These are phyloP conservation scores for Phialocephala subalpina DNA, from an alignment of 2,329 filamentous ascomycete genomes.

Conservation along the genomic window DNA sequence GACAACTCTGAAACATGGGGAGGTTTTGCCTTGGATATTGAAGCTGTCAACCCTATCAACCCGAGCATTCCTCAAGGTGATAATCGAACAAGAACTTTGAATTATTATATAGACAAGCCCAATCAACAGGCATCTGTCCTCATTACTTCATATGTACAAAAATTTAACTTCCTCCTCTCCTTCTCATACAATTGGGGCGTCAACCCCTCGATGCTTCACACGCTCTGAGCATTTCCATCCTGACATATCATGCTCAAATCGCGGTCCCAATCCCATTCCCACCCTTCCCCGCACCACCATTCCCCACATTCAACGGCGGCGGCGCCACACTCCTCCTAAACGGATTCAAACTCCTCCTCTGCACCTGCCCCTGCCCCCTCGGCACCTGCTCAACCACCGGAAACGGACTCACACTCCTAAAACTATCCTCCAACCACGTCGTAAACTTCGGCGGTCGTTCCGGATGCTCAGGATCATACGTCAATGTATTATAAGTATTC, in stretches of 20 bases:
- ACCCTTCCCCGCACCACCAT: not conserved
- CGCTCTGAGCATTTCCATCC: no score
- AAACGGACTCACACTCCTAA: constrained; percentile 20
- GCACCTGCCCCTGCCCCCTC: not conserved
- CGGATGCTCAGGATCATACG: constrained; percentile 31
- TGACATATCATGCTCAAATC: no score
- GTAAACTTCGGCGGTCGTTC: constrained; percentile 29
- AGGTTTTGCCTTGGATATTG: no score
- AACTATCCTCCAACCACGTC: constrained; percentile 25
- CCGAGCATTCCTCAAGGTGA: no score
- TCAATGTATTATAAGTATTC: constrained; percentile 30
- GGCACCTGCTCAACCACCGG: constrained; percentile 3
- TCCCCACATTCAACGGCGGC: no score
- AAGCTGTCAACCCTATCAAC: no score
- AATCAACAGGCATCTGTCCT: not conserved
- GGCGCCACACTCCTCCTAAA: not conserved
- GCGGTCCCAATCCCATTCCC: constrained; percentile 1
- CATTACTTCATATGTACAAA: constrained; percentile 1
- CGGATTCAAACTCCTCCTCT: not conserved
- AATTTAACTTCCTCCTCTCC: not conserved
- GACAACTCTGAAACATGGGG: no score
- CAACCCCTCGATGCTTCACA: no score
- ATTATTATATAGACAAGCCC: constrained; percentile 5
- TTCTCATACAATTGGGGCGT: not conserved
- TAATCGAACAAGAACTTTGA: not conserved